Evolutionary conservation across 2,329 filamentous ascomycete genomes (phyloP), one percentile per base, ranked within the genome.

Genomic region (Myriosclerotinia scirpicola): DNA sequence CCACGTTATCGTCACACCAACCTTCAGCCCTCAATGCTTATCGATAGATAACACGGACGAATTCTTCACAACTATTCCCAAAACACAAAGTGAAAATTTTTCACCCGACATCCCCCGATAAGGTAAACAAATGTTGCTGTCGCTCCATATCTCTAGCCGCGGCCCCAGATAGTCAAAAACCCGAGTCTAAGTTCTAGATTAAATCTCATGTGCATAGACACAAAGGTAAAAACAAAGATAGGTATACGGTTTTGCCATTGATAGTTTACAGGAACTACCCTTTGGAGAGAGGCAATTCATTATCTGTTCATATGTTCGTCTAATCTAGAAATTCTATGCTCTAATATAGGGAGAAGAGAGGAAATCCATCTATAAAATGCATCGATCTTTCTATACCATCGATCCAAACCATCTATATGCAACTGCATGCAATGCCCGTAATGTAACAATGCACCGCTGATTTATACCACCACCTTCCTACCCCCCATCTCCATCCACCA

Each of bases 361-460:
- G 34, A 61, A 50, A 38, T 50, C 58, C 30, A 26, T 52, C 20
- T 61, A 50, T 50, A 50, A 50, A 36, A 50, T 26, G 58, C 44
- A 52, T 52, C 30, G 58, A 61, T 50, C n/a, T 50, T 38, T 26
- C 58, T 50, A 40, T 20, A 50, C 22, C 5, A 61, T 50, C 44
- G 30, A 61, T 50, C 58, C 58, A 61, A 50, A 61, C 58, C 58
- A 61, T 61, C 44, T 50, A 60, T 60, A 50, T 60, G 58, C 34
- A 61, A 61, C 77, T 83, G 54, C 79, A 81, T 66, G 61, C 52
- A 64, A 64, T 46, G 61, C 40, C 58, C 34, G 14, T 40, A 48
- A 38, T 22, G 44, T 48, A 61, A 52, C 58, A 61, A 26, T 50
- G 44, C 58, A 52, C 34, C 58, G 44, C 38, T 61, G 58, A 61